Conservation (phyloP, 2,329 filamentous ascomycete genomes). For the Neofusicoccum sp. region DNA sequence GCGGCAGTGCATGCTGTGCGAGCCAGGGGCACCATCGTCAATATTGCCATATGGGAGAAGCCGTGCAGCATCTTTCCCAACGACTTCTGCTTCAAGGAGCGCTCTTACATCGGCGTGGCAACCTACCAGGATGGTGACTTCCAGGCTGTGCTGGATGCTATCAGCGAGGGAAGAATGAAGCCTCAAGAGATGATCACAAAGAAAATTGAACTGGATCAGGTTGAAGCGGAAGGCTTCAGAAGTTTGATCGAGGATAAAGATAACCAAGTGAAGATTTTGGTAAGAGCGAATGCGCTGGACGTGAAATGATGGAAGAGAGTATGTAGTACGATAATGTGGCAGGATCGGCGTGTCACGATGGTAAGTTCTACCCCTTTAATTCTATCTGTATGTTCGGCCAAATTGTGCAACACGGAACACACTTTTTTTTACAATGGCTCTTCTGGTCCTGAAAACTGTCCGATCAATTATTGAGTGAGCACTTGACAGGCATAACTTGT, state of each 20-base stretch:
- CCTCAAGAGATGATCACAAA: conserved; percentile 54
- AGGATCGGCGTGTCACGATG: too few relatives aligned
- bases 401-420: too few relatives aligned
- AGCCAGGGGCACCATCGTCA: conserved; percentile 55
- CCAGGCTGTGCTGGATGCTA: conserved; percentile 47
- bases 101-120: conserved; percentile 55
- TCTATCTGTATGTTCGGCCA: too few relatives aligned
- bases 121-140: conserved; percentile 58
- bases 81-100: conserved; percentile 56
- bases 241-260: conserved; percentile 53
- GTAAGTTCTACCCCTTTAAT: too few relatives aligned
- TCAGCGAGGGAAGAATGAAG: conserved; percentile 48
- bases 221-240: conserved; percentile 52
- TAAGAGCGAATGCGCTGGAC: conserved; percentile 31
- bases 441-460: too few relatives aligned
- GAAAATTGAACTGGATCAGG: conserved; percentile 48
- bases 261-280: conserved; percentile 53
- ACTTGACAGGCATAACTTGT: too few relatives aligned
- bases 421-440: too few relatives aligned
- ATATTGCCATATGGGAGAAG: conserved; percentile 61
- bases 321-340: too few relatives aligned
- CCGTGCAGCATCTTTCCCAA: conserved; percentile 53
- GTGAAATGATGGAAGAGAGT: not conserved
- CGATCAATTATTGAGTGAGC: too few relatives aligned
- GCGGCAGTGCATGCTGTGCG: conserved; percentile 52